Conservation (phyloP, 768 basidiomycete genomes). For the Rhizopogon vinicolor region DNA sequence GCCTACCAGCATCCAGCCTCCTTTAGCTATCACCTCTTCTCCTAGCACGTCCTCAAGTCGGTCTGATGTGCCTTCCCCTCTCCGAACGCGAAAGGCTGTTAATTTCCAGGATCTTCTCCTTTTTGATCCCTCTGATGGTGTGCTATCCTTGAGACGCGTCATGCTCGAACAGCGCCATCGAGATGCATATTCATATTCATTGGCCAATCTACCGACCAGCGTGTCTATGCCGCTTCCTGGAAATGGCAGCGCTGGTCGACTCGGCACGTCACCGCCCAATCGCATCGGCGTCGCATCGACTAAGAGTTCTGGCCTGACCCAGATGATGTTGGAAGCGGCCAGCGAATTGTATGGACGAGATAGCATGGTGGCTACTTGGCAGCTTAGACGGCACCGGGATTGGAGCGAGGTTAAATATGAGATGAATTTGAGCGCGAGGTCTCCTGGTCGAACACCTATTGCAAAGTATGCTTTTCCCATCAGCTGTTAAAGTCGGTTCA, state of each 20-base stretch:
- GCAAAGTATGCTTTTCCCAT: constrained; percentile 2
- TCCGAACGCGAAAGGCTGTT: constrained; percentile 29
- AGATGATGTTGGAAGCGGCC: constrained; percentile 30
- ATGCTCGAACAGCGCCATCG: constrained; percentile 34
- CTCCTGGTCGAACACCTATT: constrained; percentile 1
- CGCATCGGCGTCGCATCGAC: constrained; percentile 24
- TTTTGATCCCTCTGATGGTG: constrained; percentile 57
- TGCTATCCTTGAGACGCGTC: constrained; percentile 53
- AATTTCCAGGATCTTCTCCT: constrained; percentile 65
- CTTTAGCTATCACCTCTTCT: constrained; percentile 19
- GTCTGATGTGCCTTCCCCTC: constrained; percentile 21
- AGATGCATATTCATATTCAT: constrained; percentile 22
- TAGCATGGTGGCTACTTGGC: constrained; percentile 59
- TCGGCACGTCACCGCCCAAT: constrained; percentile 23
- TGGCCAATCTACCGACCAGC: constrained; percentile 42
- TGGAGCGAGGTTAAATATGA: constrained; percentile 49
- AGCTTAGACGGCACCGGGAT: constrained; percentile 44
- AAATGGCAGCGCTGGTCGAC: constrained; percentile 37
- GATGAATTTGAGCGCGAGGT: constrained; percentile 2
- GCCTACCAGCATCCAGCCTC: constrained; percentile 37
- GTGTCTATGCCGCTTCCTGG: constrained; percentile 51
- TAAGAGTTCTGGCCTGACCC: constrained; percentile 29
- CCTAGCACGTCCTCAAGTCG: constrained; percentile 24
- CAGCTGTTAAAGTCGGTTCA: neutral
- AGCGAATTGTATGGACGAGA: constrained; percentile 34